Conservation (phyloP, 140 eudicot genomes). For the Cichorium intybus region DNA sequence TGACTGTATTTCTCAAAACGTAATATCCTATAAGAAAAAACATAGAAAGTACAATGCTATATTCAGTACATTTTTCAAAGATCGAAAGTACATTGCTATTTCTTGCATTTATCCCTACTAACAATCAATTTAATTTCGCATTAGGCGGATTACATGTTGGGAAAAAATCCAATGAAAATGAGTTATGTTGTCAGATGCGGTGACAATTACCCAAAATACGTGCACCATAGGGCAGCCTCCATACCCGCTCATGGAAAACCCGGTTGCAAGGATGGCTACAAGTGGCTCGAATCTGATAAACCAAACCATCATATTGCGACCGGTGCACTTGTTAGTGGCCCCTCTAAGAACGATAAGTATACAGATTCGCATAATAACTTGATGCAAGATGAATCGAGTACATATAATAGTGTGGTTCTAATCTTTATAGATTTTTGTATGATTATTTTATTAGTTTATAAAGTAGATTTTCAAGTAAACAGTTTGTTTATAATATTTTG, state of each 20-base stretch:
- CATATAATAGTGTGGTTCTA: conserved; percentile 67
- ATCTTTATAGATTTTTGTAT: too few species aligned
- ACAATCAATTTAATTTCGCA: neutral
- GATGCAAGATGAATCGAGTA: conserved; percentile 76
- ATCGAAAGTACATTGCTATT: neutral
- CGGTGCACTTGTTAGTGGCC: conserved; percentile 90
- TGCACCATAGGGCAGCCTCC: conserved; percentile 93
- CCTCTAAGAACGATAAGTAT: conserved; percentile 51
- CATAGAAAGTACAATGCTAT: too few species aligned
- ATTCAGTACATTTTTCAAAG: neutral
- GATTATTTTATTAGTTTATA: too few species aligned
- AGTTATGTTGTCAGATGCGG: conserved; percentile 87
- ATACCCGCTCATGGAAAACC: conserved; percentile 59
- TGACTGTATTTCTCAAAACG: too few species aligned
- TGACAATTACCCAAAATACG: conserved; percentile 53
- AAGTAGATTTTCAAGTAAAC: too few species aligned
- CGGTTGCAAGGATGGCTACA: conserved; percentile 54
- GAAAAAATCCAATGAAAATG: conserved; percentile 71
- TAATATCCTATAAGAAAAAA: too few species aligned
- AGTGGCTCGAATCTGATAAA: conserved; percentile 53
- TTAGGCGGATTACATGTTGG: conserved; percentile 67
- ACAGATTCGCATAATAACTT: conserved; percentile 65
- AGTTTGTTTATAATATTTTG: too few species aligned
- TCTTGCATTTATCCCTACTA: neutral
- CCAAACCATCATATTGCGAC: conserved; percentile 72